A percentile compares a stretch with the other conserved stretches of the same genome.
These are phyloP conservation scores for Neofusicoccum cordaticola DNA, from an alignment of 2,329 filamentous ascomycete species.

Conservation along the genomic window DNA sequence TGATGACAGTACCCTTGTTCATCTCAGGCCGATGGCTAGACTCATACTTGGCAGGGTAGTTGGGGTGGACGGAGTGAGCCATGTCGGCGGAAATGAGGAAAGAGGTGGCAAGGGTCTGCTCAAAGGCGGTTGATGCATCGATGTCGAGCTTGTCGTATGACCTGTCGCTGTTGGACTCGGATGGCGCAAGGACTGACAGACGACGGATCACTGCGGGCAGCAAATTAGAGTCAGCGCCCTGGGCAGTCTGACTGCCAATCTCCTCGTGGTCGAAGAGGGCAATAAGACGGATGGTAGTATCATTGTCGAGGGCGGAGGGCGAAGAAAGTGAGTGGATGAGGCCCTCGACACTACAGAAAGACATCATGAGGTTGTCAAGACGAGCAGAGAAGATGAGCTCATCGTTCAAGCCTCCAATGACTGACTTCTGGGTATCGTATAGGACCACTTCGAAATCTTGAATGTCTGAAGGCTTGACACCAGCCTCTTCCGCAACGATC, in stretches of 20 bases:
- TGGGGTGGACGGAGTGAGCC: conserved; percentile 94
- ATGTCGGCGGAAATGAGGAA: conserved; percentile 97
- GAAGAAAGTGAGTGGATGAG: conserved; percentile 74
- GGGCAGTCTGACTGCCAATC: conserved; percentile 86
- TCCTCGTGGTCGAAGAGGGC: conserved; percentile 98
- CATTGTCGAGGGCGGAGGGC: conserved; percentile 65
- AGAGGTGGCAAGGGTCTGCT: conserved; percentile 85
- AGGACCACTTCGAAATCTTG: conserved; percentile 96
- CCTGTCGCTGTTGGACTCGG: conserved; percentile 56
- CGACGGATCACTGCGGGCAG: conserved; percentile 83
- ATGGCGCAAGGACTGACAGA: conserved; percentile 72
- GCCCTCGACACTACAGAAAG: conserved; percentile 84
- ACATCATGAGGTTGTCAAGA: conserved; percentile 94
- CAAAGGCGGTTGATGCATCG: conserved; percentile 74
- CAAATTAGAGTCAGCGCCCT: conserved; percentile 90
- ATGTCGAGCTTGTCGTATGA: conserved; percentile 62
- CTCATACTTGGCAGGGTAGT: conserved; percentile 92
- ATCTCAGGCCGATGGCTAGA: conserved; percentile 85
- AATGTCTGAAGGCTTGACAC: conserved; percentile 66
- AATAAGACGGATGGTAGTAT: conserved; percentile 82
- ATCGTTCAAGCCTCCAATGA: conserved; percentile 83
- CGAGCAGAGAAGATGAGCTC: conserved; percentile 96
- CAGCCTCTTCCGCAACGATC: conserved; percentile 76
- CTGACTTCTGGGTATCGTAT: conserved; percentile 90
- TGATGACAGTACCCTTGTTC: conserved; percentile 95